Conservation (phyloP, 805 yeast genomes). For the Saturnispora sanitii region DNA sequence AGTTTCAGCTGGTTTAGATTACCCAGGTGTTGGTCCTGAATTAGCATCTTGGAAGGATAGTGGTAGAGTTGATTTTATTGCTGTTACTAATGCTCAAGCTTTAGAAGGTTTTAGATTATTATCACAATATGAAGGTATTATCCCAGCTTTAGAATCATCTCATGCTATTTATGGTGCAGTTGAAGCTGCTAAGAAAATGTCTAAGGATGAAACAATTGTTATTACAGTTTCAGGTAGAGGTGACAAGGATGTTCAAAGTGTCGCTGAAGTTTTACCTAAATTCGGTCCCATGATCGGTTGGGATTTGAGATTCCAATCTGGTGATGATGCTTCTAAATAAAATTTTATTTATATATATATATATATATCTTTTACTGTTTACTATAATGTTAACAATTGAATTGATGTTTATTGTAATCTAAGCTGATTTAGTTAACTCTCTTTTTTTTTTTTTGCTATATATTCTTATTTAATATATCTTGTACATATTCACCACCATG, state of each 20-base stretch:
- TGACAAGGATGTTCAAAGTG: constrained; percentile 96
- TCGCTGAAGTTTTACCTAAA: constrained; percentile 85
- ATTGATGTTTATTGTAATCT: neutral
- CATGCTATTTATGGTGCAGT: constrained; percentile 93
- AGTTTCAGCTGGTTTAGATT: constrained; percentile 96
- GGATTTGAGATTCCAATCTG: constrained; percentile 80
- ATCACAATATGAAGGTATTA: constrained; percentile 93
- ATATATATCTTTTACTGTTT: neutral
- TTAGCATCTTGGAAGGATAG: constrained; percentile 89
- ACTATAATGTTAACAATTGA: neutral
- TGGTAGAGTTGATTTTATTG: constrained; percentile 84
- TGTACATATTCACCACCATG: too few relatives aligned
- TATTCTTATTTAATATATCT: neutral
- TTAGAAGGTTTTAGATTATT: constrained; percentile 79
- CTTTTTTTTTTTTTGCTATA: neutral
- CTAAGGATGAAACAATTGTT: constrained; percentile 69
- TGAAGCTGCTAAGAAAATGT: constrained; percentile 76
- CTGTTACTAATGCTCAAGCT: constrained; percentile 95
- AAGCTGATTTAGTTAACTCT: neutral
- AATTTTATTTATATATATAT: neutral
- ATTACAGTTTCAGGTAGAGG: constrained; percentile 97
- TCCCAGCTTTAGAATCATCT: constrained; percentile 96
- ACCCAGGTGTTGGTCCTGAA: constrained; percentile 99
- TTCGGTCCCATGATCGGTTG: constrained; percentile 89
- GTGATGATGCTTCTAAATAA: constrained; percentile 25